Conservation (phyloP, 2,329 filamentous ascomycete species). For the Aspergillus sp. region DNA sequence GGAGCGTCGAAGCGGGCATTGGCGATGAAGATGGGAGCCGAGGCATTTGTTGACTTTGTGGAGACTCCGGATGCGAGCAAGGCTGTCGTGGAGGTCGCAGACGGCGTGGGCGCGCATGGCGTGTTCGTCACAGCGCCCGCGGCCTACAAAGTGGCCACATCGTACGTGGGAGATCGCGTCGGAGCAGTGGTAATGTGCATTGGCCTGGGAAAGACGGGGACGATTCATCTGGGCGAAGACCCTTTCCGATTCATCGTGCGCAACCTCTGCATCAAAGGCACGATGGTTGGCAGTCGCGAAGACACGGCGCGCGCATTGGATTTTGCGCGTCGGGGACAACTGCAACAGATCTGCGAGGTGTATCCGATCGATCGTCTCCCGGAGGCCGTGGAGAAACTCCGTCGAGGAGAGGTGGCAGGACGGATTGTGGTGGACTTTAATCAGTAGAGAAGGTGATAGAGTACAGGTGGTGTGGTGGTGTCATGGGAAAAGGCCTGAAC, state of each 20-base stretch:
- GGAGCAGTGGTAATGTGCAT: slow-evolving; percentile 55
- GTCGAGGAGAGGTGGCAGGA: slow-evolving; percentile 51
- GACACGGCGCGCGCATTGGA: slow-evolving; percentile 35
- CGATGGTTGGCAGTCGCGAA: slow-evolving; percentile 29
- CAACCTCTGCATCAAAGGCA: slow-evolving; percentile 28
- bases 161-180: slow-evolving; percentile 41
- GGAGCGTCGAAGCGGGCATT: slow-evolving; percentile 49
- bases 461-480: no score
- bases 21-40: slow-evolving; percentile 51
- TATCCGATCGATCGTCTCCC: slow-evolving; percentile 47
- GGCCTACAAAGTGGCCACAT: slow-evolving; percentile 43
- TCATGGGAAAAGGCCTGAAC: no score
- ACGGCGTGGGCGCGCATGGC: slow-evolving; percentile 49
- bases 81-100: slow-evolving; percentile 47
- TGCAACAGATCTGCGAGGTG: slow-evolving; percentile 52
- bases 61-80: slow-evolving; percentile 33
- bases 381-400: slow-evolving; percentile 52
- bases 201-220: slow-evolving; percentile 32
- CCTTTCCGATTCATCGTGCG: slow-evolving; percentile 25
- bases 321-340: slow-evolving; percentile 50
- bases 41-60: slow-evolving; percentile 57
- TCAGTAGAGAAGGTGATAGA: slow-evolving; percentile 2
- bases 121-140: slow-evolving; percentile 42
- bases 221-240: slow-evolving; percentile 23
- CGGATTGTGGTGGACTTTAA: slow-evolving; percentile 57